Base-by-base conservation (phyloP, 1,284 basidiomycete species). In the Malassezia caprae region DNA sequence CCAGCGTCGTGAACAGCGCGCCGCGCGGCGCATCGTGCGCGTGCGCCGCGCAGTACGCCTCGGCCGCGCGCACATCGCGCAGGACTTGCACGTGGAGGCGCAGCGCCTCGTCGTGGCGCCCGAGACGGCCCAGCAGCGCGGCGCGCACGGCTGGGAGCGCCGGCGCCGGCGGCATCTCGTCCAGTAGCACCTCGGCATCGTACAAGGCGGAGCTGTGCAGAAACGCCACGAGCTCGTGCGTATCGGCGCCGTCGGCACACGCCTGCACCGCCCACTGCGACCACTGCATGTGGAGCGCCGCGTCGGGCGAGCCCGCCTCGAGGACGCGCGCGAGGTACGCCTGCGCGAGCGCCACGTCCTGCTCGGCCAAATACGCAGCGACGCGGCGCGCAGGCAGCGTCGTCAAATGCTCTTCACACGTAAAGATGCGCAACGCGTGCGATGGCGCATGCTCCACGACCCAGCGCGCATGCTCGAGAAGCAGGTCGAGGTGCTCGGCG, bases 291-390 rank as follows among this genome's bases (percentile, higher is more conserved):
- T 96, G 91, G 75, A 87, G 87, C 12, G 78, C 77, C 0, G 81
- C 71, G 3, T 80, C 80, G 28, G 80, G 79, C 51, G 85, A 83
- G 19, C 32, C 34, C 28, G 43, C 28, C 3, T 80, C 76, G 45
- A 96, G 86, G 44, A 96, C 78, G 68, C 84, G 87, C 73, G 94
- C 90, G n/a, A 98, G 79, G 76, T 89, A 96, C 8, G 81, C 80
- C 1, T 83, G 79, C 65, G 85, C 88, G 19, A 71, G 55, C 8
- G 64, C 57, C 2, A 80, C 80, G 60, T 87, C 81, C 28, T 87
- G 79, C 17, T 77, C 78, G 60, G 88, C 85, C 4, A 98, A 80
- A 71, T 86, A 60, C 11, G 51, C 54, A 1, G 65, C 68, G 34
- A 74, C 59, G 35, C 57, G 56, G 11, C 59, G 48, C 15, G 65